Percentiles rank a stretch among this genome's conserved stretches.
Evolutionary conservation across 495 filamentous ascomycete species (phyloP).

Genomic region (Aspergillus affinis): DNA sequence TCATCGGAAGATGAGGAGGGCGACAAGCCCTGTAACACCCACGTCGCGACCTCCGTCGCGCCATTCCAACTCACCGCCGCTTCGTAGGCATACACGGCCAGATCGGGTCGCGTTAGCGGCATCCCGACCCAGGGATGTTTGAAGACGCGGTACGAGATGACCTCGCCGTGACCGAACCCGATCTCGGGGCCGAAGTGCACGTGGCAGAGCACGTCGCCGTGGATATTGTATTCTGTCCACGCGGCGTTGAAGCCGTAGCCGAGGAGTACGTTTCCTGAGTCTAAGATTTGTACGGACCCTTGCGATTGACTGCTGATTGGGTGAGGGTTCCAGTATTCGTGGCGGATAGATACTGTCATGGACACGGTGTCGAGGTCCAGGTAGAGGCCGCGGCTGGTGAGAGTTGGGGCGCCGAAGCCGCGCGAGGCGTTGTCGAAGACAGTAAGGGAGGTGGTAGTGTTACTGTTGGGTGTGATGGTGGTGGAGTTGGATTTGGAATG

Average conservation of each 20-base stretch:
- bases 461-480: neutral
- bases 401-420: slow-evolving; percentile 23
- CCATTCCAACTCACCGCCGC: slow-evolving; percentile 44
- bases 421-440: slow-evolving; percentile 37
- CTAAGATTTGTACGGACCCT: slow-evolving; percentile 47
- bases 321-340: slow-evolving; percentile 35
- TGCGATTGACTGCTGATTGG: slow-evolving; percentile 40
- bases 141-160: slow-evolving; percentile 39
- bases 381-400: slow-evolving; percentile 39
- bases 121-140: slow-evolving; percentile 38
- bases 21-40: slow-evolving; percentile 32
- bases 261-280: slow-evolving; percentile 46
- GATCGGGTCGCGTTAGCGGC: slow-evolving; percentile 29
- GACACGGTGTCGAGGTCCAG: slow-evolving; percentile 41
- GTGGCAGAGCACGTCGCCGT: slow-evolving; percentile 32
- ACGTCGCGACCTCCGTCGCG: slow-evolving; percentile 39
- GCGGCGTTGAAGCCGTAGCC: slow-evolving; percentile 50
- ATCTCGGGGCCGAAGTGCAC: slow-evolving; percentile 33
- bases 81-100: slow-evolving; percentile 26
- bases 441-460: slow-evolving; percentile 30
- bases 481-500: no score
- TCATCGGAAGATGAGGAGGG: slow-evolving; percentile 1
- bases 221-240: slow-evolving; percentile 45
- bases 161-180: slow-evolving; percentile 25
- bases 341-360: slow-evolving; percentile 37